These are phyloP conservation scores for Petunia hybrid DNA, from an alignment of 305 asterid genomes.

Conservation along the genomic window DNA sequence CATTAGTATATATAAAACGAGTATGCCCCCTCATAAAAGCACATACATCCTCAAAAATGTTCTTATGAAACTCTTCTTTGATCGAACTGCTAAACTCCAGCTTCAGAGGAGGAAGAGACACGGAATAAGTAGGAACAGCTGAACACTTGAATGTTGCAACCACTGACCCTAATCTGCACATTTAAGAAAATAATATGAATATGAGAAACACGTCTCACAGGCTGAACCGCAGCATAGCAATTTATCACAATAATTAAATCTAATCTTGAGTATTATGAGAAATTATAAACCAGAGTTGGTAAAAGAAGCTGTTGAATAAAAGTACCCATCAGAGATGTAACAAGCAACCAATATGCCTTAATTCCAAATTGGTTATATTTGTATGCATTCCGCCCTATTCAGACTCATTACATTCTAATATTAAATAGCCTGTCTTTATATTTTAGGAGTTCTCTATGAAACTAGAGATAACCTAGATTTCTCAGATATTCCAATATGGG, in stretches of 20 bases:
- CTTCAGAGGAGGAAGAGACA: slow-evolving; percentile 75
- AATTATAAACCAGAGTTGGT: neutral
- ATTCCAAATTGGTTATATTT: neutral
- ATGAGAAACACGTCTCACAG: neutral
- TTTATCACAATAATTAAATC: too few relatives aligned
- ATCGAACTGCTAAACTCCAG: slow-evolving; percentile 65
- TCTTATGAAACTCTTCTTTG: slow-evolving; percentile 61
- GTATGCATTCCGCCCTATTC: neutral
- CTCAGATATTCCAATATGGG: neutral
- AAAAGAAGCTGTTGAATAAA: neutral
- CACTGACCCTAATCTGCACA: slow-evolving; percentile 84
- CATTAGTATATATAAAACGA: neutral
- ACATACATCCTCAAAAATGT: slow-evolving; percentile 69
- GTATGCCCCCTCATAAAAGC: slow-evolving; percentile 20
- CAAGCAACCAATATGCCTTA: neutral
- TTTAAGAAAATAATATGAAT: slow-evolving; percentile 12
- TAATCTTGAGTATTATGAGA: too few relatives aligned
- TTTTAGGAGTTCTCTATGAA: neutral
- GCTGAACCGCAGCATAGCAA: neutral
- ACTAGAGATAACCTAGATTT: neutral
- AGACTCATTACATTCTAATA: neutral
- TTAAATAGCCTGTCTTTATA: neutral
- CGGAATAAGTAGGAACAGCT: slow-evolving; percentile 71
- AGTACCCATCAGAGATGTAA: neutral
- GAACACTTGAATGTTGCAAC: slow-evolving; percentile 86